Base-by-base conservation (phyloP, 331 rosid species). In the Quercus phellos region DNA sequence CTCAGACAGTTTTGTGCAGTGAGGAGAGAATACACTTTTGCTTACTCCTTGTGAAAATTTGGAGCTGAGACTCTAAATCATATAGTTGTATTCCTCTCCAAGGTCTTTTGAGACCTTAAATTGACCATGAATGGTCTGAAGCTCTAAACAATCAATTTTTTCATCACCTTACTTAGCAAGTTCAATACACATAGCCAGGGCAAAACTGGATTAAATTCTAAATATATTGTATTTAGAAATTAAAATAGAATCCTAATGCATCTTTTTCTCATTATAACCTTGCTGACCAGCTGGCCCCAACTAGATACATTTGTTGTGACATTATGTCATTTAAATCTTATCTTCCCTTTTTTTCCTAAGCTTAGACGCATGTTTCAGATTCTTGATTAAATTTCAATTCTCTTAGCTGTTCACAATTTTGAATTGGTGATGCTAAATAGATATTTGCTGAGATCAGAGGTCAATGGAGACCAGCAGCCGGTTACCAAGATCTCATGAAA, bases 371-470 rank as follows among this genome's bases (percentile, higher is more conserved):
- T 19, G 10, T 34, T 68, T 29, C 16, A 2, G 12, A 17, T 50
- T 66, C 70, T 30, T 78, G 51, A 32, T 61, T 78, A 69, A 72
- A 55, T 74, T 66, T 56, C 9, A 66, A 24, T n/a, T 5, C 43
- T 27, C 51, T 10, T 74, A 17, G 16, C 54, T 27, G 4, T 13
- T 7, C 22, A 78, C 63, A 42, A 46, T 79, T 51, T 74, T 84
- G 29, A 54, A 35, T 75, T 80, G 74, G n/a, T 77, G 12, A 68
- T 80, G 26, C 74, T 73, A 43, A 78, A 78, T 82, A 95, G 98
- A 91, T 95, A 90, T 95, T 95, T 83, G 91, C 96, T 24, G 89
- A 91, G 79, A 90, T 80, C 74, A 93, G 98, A 91, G 99, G 98
- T 61, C 96, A 95, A 75, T 95, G 99, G 98, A 91, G 79, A 83